Evolutionary conservation across 441 rosid genomes (phyloP).

Genomic region (Melastoma candidum): DNA sequence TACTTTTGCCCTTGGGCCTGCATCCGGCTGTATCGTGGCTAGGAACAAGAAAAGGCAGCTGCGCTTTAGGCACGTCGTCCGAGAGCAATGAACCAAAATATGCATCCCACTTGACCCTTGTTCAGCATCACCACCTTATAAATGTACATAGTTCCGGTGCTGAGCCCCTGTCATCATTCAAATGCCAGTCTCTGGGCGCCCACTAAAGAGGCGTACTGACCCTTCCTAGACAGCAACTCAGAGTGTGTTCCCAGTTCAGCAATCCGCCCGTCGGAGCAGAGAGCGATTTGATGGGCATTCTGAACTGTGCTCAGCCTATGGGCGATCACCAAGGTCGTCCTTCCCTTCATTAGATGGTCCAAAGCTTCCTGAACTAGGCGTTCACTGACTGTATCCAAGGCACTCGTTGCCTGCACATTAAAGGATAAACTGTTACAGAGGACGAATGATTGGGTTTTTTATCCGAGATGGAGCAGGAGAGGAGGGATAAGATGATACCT

Average conservation of each 20-base stretch:
- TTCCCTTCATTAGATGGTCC: constrained; percentile 74
- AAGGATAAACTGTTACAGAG: neutral
- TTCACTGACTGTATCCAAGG: constrained; percentile 83
- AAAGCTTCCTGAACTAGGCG: constrained; percentile 81
- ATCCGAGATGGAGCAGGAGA: neutral
- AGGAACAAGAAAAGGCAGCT: no score
- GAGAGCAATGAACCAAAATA: no score
- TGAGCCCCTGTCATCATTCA: constrained; percentile 26
- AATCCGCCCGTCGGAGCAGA: constrained; percentile 62
- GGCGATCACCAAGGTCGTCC: constrained; percentile 84
- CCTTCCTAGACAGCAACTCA: constrained; percentile 56
- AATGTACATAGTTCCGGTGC: no score
- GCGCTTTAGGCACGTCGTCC: no score
- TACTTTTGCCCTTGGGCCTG: no score
- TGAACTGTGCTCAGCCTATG: constrained; percentile 92
- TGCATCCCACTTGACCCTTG: no score
- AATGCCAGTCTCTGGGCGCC: constrained; percentile 87
- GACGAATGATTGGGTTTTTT: neutral
- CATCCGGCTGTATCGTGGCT: no score
- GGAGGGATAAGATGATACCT: constrained; percentile 35
- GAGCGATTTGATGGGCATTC: constrained; percentile 78
- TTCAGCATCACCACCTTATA: no score
- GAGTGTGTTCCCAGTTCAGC: constrained; percentile 79
- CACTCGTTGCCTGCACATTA: constrained; percentile 69
- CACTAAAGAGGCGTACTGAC: constrained; percentile 76